These are phyloP conservation scores for Trichoderma afroharzianum DNA, from an alignment of 2,329 filamentous ascomycete species.

Conservation along the genomic window DNA sequence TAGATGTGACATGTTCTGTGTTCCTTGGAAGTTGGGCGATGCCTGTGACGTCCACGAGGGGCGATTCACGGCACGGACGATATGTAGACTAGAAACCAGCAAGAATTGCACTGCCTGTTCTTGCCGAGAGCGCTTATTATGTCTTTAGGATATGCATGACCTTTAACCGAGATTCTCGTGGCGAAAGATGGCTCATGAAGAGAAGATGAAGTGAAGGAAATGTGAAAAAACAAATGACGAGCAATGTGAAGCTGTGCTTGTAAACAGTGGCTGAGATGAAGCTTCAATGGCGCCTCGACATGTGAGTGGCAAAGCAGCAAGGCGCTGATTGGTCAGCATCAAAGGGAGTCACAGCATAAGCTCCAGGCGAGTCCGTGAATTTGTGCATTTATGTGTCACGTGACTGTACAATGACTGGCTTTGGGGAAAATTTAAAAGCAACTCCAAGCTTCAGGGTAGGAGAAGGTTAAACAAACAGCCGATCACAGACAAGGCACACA, in stretches of 20 bases:
- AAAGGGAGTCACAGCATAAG: neutral
- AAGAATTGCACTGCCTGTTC: neutral
- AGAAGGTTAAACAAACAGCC: neutral
- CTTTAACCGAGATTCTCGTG: neutral
- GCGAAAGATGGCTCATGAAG: neutral
- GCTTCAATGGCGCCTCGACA: neutral
- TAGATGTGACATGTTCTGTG: neutral
- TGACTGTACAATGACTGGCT: neutral
- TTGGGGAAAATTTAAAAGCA: neutral
- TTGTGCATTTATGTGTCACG: neutral
- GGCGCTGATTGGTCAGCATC: constrained; percentile 7
- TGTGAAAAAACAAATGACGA: neutral
- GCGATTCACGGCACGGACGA: neutral
- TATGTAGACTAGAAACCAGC: neutral
- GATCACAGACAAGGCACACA: too few species aligned
- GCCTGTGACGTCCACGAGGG: neutral
- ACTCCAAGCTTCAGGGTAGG: neutral
- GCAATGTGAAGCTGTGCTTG: neutral
- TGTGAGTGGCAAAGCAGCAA: constrained; percentile 11
- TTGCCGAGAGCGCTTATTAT: neutral
- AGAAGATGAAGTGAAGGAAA: neutral
- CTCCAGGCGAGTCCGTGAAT: neutral
- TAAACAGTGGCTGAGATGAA: neutral
- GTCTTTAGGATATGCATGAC: neutral
- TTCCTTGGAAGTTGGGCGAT: neutral